phyloP scores from a whole-genome alignment of 495 filamentous ascomycete genomes.

The Lophium mytilinum region DNA sequence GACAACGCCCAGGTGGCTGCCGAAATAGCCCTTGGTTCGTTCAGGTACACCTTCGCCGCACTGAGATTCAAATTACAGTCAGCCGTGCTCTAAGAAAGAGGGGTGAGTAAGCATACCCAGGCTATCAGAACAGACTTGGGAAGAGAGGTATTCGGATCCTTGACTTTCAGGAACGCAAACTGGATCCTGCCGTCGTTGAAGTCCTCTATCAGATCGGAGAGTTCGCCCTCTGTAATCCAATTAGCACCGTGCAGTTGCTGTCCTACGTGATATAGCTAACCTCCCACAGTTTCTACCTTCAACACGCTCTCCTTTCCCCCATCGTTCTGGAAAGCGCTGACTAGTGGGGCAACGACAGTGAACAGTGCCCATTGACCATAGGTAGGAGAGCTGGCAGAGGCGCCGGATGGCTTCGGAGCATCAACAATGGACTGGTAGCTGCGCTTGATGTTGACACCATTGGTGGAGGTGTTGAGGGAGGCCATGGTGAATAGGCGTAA shows the following conservation, averaged over 20 bases:
- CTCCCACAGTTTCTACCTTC: constrained; percentile 86
- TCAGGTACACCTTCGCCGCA: constrained; percentile 98
- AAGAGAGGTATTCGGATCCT: constrained; percentile 82
- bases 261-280: constrained; percentile 25
- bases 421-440: constrained; percentile 88
- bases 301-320: constrained; percentile 84
- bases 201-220: constrained; percentile 91
- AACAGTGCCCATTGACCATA: constrained; percentile 86
- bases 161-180: constrained; percentile 95
- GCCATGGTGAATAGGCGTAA: constrained; percentile 53
- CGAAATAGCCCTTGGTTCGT: constrained; percentile 96
- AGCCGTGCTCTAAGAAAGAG: background rate
- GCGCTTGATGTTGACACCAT: constrained; percentile 83
- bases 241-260: constrained; percentile 1
- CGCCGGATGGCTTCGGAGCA: constrained; percentile 54
- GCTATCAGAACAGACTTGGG: constrained; percentile 90
- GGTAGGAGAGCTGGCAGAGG: constrained; percentile 56
- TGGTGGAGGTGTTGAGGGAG: constrained; percentile 80
- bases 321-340: constrained; percentile 83
- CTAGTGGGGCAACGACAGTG: constrained; percentile 79
- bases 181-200: constrained; percentile 95
- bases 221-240: constrained; percentile 66
- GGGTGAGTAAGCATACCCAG: constrained; percentile 47
- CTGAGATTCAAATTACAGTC: constrained; percentile 24
- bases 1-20: constrained; percentile 80